These are phyloP conservation scores for Daedaleopsis sinensis DNA, from an alignment of 768 basidiomycete genomes.

Conservation along the genomic window DNA sequence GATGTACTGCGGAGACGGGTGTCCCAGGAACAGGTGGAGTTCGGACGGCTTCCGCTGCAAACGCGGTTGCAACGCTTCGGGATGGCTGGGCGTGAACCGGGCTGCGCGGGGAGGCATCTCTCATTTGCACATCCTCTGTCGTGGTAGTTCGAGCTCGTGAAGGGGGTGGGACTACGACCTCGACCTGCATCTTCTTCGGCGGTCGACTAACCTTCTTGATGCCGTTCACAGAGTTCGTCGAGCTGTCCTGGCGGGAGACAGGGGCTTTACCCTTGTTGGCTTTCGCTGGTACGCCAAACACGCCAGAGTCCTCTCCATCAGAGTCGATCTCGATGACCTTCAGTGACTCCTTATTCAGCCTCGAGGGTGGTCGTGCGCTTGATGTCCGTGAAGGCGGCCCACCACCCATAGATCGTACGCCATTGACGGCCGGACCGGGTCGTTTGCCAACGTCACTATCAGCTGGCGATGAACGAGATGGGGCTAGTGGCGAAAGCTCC, in stretches of 20 bases:
- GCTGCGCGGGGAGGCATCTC: neutral
- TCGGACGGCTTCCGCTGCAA: neutral
- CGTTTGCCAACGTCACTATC: neutral
- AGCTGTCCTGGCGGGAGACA: neutral
- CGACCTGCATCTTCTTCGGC: conserved; percentile 14
- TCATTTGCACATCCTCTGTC: conserved; percentile 2
- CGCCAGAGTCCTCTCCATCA: conserved; percentile 12
- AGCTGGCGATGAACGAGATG: neutral
- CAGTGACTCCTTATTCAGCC: conserved; percentile 5
- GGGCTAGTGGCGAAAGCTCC: neutral
- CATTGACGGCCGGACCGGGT: conserved; percentile 7
- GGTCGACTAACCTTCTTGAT: conserved; percentile 8
- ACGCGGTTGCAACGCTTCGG: neutral
- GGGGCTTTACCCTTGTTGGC: neutral
- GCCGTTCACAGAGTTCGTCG: neutral
- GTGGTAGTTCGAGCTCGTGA: neutral
- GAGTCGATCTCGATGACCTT: conserved; percentile 25
- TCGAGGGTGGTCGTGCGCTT: neutral
- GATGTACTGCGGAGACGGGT: conserved; percentile 14
- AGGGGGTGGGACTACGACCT: conserved; percentile 5
- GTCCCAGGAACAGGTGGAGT: conserved; percentile 1
- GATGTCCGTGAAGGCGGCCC: conserved; percentile 9
- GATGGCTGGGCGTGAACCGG: neutral
- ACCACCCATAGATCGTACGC: neutral
- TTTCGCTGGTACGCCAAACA: neutral